Percentiles rank a stretch among this genome's conserved stretches.
These are phyloP conservation scores for Xylaria sp. DNA, from an alignment of 2,329 filamentous ascomycete species.

Conservation along the genomic window DNA sequence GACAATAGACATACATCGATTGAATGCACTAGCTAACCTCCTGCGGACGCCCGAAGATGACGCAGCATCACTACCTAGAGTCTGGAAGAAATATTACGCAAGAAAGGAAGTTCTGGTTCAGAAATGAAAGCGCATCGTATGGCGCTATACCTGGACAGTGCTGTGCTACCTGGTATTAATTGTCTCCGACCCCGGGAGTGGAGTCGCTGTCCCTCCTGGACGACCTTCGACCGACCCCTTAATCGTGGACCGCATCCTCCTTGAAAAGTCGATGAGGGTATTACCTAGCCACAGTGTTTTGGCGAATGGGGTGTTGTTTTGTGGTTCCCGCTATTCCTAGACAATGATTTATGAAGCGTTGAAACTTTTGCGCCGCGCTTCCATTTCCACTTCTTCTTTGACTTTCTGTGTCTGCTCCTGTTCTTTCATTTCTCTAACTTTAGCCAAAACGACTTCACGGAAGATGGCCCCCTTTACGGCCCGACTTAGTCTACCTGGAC, in stretches of 20 bases:
- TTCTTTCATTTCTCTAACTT: slow-evolving; percentile 91
- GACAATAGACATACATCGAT: slow-evolving; percentile 26
- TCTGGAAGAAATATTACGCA: slow-evolving; percentile 11
- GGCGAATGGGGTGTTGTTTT: neutral
- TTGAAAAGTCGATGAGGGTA: neutral
- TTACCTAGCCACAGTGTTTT: neutral
- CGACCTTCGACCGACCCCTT: neutral
- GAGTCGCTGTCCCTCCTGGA: slow-evolving; percentile 1
- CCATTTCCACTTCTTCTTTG: slow-evolving; percentile 67
- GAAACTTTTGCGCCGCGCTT: slow-evolving; percentile 55
- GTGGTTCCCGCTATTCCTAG: neutral
- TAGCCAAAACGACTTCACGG: slow-evolving; percentile 92
- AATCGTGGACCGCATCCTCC: neutral
- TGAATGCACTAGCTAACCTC: slow-evolving; percentile 11
- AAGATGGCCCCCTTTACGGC: slow-evolving; percentile 79
- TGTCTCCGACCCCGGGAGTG: neutral
- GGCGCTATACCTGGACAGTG: neutral
- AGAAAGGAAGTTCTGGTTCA: slow-evolving; percentile 16
- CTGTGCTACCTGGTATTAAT: neutral
- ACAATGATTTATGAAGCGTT: slow-evolving; percentile 38
- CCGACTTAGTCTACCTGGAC: slow-evolving; percentile 59
- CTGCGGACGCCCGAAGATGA: slow-evolving; percentile 19
- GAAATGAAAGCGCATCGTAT: slow-evolving; percentile 15
- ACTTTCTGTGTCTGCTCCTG: slow-evolving; percentile 80
- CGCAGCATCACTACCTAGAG: slow-evolving; percentile 15